Evolutionary conservation across 225 moss, liverwort and hornwort genomes (phyloP).

Genomic region (Asterella californica): DNA sequence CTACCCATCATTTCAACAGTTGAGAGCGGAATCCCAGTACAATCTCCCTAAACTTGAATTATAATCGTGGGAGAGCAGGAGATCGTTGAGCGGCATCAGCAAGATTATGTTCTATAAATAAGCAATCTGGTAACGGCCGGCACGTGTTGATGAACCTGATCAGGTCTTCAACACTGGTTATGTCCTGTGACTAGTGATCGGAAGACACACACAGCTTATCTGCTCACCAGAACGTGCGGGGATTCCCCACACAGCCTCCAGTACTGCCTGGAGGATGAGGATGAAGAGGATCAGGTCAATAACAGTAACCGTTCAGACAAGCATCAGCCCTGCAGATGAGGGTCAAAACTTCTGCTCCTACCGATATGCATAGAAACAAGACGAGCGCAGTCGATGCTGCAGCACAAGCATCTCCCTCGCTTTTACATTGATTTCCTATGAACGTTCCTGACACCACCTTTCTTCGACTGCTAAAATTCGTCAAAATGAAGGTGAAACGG

Average conservation of each 20-base stretch:
- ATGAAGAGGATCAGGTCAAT: not conserved
- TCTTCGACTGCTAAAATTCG: not conserved
- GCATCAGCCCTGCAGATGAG: not conserved
- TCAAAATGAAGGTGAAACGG: not conserved
- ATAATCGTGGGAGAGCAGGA: not conserved
- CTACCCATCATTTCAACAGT: not conserved
- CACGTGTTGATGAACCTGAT: no score
- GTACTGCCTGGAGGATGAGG: not conserved
- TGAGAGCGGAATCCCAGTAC: not conserved
- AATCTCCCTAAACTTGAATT: not conserved
- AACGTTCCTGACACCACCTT: not conserved
- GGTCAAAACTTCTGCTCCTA: not conserved
- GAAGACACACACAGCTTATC: not conserved
- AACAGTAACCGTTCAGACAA: not conserved
- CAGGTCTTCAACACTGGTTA: no score
- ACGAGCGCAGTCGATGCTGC: not conserved
- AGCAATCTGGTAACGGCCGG: not conserved
- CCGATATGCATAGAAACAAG: not conserved
- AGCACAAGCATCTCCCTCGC: not conserved
- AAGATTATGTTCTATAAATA: not conserved
- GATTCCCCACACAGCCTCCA: no score
- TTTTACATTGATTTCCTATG: not conserved
- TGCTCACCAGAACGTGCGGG: not conserved
- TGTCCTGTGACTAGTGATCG: not conserved
- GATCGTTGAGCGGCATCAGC: not conserved